Evolutionary conservation across 2,329 filamentous ascomycete genomes (phyloP), one percentile per base, ranked within the genome.

Genomic region (Magnaporthales sp.): DNA sequence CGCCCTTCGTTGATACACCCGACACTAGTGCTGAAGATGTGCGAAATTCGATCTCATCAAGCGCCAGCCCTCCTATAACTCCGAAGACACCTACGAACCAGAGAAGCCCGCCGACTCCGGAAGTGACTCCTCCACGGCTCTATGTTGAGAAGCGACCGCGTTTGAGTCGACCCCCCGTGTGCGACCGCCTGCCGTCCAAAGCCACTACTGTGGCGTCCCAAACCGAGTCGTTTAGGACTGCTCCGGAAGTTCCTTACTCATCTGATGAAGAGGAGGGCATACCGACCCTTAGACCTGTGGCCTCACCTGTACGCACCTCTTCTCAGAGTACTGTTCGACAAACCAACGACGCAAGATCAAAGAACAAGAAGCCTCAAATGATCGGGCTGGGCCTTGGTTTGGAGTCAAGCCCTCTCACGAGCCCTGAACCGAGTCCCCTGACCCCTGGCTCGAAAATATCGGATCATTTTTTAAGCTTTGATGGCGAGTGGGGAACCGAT

Each of bases 181-280:
- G 76, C 69, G 83, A 87, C 69, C 82, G 84, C 38, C 75, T 79
- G 54, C 75, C 77, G 26, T 85, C 84, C 32, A 84, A 84, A 68
- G 76, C 81, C 10, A 88, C 82, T 7, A 81, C 80, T 1, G 88
- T 60, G 24, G 26, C 86, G 65, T 87, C 85, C n/a, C 83, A 83
- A 54, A 83, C 87, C 26, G 88, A 89, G 66, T 92, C 90, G 0
- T 93, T 92, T 73, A 87, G 80, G 70, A 93, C 91, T 2, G 90
- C 90, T 4, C 82, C 80, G 54, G 90, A 93, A 75, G 84, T 85
- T 61, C 83, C 84, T 1, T 82, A 82, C 22, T 86, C 85, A 1
- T 89, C 89, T 31, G 88, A 90, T 46, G 88, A 90, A 66, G 83
- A 84, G 68, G 80, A 82, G 67, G 75, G 74, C 56, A 79, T 72